Conservation (phyloP, 352 stramenopile species). For the Globisporangium abappressorium region DNA sequence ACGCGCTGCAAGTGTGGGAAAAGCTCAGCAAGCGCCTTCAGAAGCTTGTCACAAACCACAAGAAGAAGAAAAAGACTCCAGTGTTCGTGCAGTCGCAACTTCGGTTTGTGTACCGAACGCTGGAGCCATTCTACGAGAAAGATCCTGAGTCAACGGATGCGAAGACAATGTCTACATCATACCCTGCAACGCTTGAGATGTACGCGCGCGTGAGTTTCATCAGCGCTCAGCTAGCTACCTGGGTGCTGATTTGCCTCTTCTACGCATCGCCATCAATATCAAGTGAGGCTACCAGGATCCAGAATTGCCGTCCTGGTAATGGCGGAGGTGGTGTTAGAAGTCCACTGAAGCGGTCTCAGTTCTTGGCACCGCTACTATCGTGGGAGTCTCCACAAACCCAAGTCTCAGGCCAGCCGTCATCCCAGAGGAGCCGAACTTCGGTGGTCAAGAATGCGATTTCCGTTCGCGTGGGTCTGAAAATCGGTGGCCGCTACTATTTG, state of each 20-base stretch:
- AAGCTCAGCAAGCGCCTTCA: conserved; percentile 41
- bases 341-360: neutral
- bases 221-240: conserved; percentile 43
- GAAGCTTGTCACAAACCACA: conserved; percentile 22
- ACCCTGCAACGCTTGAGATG: conserved; percentile 1
- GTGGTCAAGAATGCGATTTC: neutral
- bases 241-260: conserved; percentile 36
- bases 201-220: conserved; percentile 43
- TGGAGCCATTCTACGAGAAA: conserved; percentile 21
- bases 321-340: neutral
- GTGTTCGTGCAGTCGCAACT: conserved; percentile 31
- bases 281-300: neutral
- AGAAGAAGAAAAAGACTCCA: conserved; percentile 3
- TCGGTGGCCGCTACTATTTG: conserved; percentile 32
- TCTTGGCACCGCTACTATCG: neutral
- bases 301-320: neutral
- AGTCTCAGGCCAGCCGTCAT: neutral
- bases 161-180: neutral
- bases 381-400: neutral
- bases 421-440: neutral
- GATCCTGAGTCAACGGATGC: too few relatives aligned
- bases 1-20: conserved; percentile 25
- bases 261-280: neutral
- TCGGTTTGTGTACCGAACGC: conserved; percentile 31
- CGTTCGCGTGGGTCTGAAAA: conserved; percentile 25